phyloP scores from a whole-genome alignment of 345 rosid species.

The Eutrema heterophyllum region DNA sequence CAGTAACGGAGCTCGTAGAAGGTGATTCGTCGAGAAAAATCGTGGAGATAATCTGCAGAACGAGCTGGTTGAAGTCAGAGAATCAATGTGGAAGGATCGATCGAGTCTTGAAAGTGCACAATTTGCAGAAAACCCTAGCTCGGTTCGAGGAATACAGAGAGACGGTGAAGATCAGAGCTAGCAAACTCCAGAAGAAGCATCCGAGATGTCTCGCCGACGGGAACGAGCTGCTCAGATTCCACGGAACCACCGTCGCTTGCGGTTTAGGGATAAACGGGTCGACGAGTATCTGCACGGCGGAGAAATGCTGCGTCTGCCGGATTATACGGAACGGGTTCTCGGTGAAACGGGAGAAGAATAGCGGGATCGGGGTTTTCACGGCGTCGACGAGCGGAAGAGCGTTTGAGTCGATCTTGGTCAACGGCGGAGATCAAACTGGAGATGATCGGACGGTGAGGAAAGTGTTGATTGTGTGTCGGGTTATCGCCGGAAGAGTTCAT shows the following conservation, averaged over 20 bases:
- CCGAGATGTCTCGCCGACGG: slow-evolving; percentile 96
- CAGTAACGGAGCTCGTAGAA: slow-evolving; percentile 97
- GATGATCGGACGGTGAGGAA: slow-evolving; percentile 53
- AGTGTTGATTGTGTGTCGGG: slow-evolving; percentile 91
- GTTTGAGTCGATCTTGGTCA: slow-evolving; percentile 47
- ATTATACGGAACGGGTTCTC: slow-evolving; percentile 78
- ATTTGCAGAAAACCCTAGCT: slow-evolving; percentile 90
- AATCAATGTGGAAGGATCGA: slow-evolving; percentile 86
- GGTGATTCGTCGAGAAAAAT: slow-evolving; percentile 97
- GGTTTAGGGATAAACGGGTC: slow-evolving; percentile 81
- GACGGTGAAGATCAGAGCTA: slow-evolving; percentile 75
- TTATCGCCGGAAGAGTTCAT: slow-evolving; percentile 95
- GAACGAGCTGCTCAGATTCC: slow-evolving; percentile 88
- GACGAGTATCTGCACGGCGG: slow-evolving; percentile 70
- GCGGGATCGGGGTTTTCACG: slow-evolving; percentile 85
- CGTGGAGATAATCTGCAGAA: slow-evolving; percentile 92
- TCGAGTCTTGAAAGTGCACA: slow-evolving; percentile 88
- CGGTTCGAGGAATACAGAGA: slow-evolving; percentile 92
- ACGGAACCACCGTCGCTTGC: slow-evolving; percentile 80
- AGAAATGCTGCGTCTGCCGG: slow-evolving; percentile 77
- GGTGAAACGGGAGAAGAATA: slow-evolving; percentile 66
- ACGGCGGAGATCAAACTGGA: slow-evolving; percentile 8
- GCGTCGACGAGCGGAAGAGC: slow-evolving; percentile 96
- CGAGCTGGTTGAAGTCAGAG: slow-evolving; percentile 90
- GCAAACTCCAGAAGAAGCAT: slow-evolving; percentile 84